phyloP scores from a whole-genome alignment of 2,329 filamentous ascomycete genomes.

The Metarhizium sp. region DNA sequence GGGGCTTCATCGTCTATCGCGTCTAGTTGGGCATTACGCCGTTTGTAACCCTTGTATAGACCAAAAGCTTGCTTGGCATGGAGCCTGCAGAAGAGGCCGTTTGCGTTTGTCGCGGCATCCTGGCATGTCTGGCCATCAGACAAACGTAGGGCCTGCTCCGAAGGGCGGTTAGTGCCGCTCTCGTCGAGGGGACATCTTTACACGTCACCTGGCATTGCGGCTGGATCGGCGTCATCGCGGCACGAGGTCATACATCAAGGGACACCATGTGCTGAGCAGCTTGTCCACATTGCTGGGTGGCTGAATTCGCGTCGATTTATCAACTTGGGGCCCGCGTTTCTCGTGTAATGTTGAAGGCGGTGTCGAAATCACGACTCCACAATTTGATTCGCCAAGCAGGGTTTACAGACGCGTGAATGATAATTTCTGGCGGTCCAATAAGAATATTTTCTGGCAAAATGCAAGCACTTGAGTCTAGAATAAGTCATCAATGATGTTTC shows the following conservation, averaged over 20 bases:
- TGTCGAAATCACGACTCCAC: neutral
- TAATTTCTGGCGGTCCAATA: neutral
- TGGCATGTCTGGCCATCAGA: constrained; percentile 49
- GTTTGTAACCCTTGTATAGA: constrained; percentile 17
- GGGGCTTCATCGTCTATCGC: constrained; percentile 10
- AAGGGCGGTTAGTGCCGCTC: neutral
- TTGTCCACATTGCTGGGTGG: too few species aligned
- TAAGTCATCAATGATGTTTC: too few species aligned
- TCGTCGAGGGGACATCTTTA: neutral
- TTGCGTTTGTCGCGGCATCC: constrained; percentile 28
- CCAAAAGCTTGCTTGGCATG: constrained; percentile 15
- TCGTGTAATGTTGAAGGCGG: neutral
- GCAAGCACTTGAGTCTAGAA: too few species aligned
- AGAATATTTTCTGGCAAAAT: too few species aligned
- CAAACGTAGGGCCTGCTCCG: neutral
- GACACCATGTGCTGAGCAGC: neutral
- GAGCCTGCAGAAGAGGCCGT: constrained; percentile 15
- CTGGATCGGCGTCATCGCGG: neutral
- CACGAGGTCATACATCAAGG: neutral
- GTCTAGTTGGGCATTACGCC: constrained; percentile 15
- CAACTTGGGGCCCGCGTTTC: neutral
- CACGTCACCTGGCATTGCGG: neutral
- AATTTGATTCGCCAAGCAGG: neutral
- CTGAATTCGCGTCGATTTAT: neutral
- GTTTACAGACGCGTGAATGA: too few species aligned